Conservation (phyloP, 257 asterid species). For the Salvia rosmarinus region DNA sequence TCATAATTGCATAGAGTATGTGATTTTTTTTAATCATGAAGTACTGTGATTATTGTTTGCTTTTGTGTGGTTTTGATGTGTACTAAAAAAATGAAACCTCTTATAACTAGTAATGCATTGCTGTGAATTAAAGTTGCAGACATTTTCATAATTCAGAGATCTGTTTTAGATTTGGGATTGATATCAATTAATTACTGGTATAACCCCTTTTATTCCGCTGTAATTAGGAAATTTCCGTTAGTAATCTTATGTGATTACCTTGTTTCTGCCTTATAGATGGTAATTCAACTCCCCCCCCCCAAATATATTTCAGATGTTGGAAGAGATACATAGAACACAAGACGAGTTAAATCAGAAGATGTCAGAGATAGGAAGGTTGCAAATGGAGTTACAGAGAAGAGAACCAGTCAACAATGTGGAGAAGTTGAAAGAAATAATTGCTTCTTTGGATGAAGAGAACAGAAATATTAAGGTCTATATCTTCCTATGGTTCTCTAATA, state of each 20-base stretch:
- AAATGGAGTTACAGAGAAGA: conserved; percentile 59
- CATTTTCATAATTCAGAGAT: conserved; percentile 6
- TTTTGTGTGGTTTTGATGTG: neutral
- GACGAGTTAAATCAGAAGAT: conserved; percentile 69
- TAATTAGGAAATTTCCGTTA: conserved; percentile 1
- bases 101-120: neutral
- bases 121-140: conserved; percentile 1
- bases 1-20: neutral
- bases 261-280: conserved; percentile 9
- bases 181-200: neutral
- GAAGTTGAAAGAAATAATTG: conserved; percentile 57
- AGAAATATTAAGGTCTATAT: conserved; percentile 63
- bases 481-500: conserved; percentile 33
- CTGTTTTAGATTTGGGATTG: neutral
- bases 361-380: conserved; percentile 63
- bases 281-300: neutral
- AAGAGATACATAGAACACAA: conserved; percentile 54
- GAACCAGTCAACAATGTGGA: conserved; percentile 49
- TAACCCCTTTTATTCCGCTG: conserved; percentile 9
- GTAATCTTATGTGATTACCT: neutral
- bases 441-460: conserved; percentile 72
- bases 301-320: conserved; percentile 48
- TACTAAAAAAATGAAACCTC: neutral
- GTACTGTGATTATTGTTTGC: neutral
- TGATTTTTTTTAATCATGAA: no score